Percentiles rank a stretch among this genome's conserved stretches.
These are phyloP conservation scores for Coccinonectria pachysandricola DNA, from an alignment of 2,329 filamentous ascomycete genomes.

Conservation along the genomic window DNA sequence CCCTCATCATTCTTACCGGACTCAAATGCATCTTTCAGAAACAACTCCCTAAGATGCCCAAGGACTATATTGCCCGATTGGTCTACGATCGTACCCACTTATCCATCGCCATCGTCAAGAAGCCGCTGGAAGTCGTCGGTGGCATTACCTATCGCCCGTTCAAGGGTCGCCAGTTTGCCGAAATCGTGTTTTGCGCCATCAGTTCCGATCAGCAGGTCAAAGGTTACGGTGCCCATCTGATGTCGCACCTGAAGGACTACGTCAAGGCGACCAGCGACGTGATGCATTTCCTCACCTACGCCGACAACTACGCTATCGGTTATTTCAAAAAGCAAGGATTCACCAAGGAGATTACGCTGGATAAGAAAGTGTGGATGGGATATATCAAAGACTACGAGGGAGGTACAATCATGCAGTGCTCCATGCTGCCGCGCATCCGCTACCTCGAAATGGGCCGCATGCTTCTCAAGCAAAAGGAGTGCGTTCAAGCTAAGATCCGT, in stretches of 20 bases:
- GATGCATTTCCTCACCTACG: slow-evolving; percentile 98
- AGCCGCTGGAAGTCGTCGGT: slow-evolving; percentile 88
- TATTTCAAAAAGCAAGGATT: slow-evolving; percentile 99
- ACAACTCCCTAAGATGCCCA: slow-evolving; percentile 97
- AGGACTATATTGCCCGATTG: slow-evolving; percentile 94
- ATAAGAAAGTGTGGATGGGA: slow-evolving; percentile 91
- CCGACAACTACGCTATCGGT: slow-evolving; percentile 96
- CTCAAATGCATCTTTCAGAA: slow-evolving; percentile 98
- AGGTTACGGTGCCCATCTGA: slow-evolving; percentile 93
- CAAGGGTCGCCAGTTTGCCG: slow-evolving; percentile 82
- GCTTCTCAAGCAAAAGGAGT: slow-evolving; percentile 95
- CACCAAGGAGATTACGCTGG: slow-evolving; percentile 93
- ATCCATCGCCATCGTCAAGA: slow-evolving; percentile 95
- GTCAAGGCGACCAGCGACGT: slow-evolving; percentile 94
- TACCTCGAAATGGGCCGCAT: slow-evolving; percentile 90
- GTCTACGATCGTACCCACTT: slow-evolving; percentile 96
- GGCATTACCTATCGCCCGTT: slow-evolving; percentile 96
- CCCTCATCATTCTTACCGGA: slow-evolving; percentile 86
- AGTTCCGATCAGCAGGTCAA: slow-evolving; percentile 98
- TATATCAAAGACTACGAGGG: slow-evolving; percentile 99
- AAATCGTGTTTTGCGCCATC: slow-evolving; percentile 98
- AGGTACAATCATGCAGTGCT: slow-evolving; percentile 98
- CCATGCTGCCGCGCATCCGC: slow-evolving; percentile 88
- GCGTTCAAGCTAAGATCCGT: slow-evolving; percentile 87
- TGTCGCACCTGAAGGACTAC: slow-evolving; percentile 97